These are phyloP conservation scores for Starmerella scarabaei DNA, from an alignment of 805 yeast species.

Conservation along the genomic window DNA sequence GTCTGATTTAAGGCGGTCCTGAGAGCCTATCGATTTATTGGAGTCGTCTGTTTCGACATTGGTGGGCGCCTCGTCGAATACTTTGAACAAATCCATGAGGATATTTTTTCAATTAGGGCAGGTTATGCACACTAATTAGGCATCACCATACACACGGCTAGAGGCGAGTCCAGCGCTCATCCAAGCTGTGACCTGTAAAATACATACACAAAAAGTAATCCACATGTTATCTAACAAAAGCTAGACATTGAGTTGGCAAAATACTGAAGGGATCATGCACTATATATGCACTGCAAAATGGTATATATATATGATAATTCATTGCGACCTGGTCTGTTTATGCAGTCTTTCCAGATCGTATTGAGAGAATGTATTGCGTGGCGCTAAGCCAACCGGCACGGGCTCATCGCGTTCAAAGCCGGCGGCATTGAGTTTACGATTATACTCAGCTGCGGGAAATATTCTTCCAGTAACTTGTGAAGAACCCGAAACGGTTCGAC, in stretches of 20 bases:
- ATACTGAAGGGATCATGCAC: too few relatives aligned
- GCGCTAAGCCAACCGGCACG: slow-evolving; percentile 10
- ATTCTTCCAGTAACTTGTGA: slow-evolving; percentile 18
- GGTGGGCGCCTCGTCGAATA: slow-evolving; percentile 20
- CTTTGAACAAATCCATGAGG: slow-evolving; percentile 21
- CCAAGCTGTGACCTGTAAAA: too few relatives aligned
- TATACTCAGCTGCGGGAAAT: slow-evolving; percentile 23
- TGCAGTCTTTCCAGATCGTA: slow-evolving; percentile 15
- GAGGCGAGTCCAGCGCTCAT: too few relatives aligned
- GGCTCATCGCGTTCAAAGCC: slow-evolving; percentile 23
- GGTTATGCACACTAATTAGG: too few relatives aligned
- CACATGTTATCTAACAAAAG: too few relatives aligned
- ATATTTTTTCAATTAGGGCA: too few relatives aligned
- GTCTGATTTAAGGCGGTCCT: neutral
- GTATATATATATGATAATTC: too few relatives aligned
- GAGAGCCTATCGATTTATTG: neutral
- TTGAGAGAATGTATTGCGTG: slow-evolving; percentile 10
- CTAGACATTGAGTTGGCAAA: too few relatives aligned
- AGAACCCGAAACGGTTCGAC: slow-evolving; percentile 21
- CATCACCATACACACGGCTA: too few relatives aligned
- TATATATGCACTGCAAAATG: too few relatives aligned
- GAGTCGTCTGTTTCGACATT: slow-evolving; percentile 1
- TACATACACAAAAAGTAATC: too few relatives aligned
- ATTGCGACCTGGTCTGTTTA: neutral
- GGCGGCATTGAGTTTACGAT: slow-evolving; percentile 20